Percentiles rank a stretch among this genome's conserved stretches.
Evolutionary conservation across 164 flowering plant genomes (phyloP).

Genomic region (Malania oleifera): DNA sequence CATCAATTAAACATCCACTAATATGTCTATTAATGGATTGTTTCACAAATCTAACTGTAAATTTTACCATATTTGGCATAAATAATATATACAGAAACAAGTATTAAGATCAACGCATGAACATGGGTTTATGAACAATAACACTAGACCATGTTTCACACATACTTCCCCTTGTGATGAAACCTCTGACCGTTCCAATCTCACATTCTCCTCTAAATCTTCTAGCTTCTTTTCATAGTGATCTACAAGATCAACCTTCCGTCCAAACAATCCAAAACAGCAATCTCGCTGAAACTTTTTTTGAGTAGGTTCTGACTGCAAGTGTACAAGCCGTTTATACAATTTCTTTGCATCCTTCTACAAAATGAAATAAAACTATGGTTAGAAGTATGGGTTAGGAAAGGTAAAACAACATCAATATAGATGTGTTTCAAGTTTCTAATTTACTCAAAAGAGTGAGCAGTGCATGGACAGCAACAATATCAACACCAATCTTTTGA

Average conservation of each 20-base stretch:
- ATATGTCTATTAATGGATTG: not conserved
- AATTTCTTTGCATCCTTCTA: slow-evolving; percentile 45
- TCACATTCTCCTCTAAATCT: slow-evolving; percentile 53
- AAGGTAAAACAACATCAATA: not conserved
- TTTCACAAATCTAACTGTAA: not conserved
- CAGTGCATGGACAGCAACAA: too few species aligned
- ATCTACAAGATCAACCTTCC: slow-evolving; percentile 39
- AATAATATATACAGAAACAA: too few species aligned
- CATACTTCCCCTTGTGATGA: slow-evolving; percentile 46
- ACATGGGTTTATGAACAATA: not conserved
- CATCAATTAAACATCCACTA: too few species aligned
- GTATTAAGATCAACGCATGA: too few species aligned
- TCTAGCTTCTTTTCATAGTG: slow-evolving; percentile 52
- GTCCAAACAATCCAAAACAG: slow-evolving; percentile 47
- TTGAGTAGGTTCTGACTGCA: slow-evolving; percentile 29
- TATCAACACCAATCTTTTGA: too few species aligned
- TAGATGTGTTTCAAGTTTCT: too few species aligned
- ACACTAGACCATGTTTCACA: not conserved
- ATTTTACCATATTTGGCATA: too few species aligned
- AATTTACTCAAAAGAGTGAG: too few species aligned
- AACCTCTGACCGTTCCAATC: slow-evolving; percentile 45
- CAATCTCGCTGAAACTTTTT: slow-evolving; percentile 24
- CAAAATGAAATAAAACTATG: slow-evolving; percentile 7
- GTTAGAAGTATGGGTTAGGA: not conserved
- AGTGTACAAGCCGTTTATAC: slow-evolving; percentile 35